Evolutionary conservation across 495 filamentous ascomycete genomes (phyloP), one percentile per base, ranked within the genome.

Genomic region (Daldinia vernicosa): DNA sequence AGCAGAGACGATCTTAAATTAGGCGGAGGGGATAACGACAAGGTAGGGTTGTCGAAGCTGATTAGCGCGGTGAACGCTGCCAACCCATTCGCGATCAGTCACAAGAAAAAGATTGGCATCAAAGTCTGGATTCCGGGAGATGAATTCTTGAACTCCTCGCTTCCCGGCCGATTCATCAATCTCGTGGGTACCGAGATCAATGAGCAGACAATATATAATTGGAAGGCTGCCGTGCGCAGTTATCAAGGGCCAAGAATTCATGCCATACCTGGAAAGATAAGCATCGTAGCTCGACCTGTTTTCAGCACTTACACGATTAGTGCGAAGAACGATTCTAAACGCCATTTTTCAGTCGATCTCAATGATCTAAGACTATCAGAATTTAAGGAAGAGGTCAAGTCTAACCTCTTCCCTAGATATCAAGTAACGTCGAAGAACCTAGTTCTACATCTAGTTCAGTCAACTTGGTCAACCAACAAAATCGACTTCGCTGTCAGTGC

Each of bases 71-170:
- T 68, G 8, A 7, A 12, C 2, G 43, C 19, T 8, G 17, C 58
- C 15, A 63, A 63, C 33, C 39, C 37, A 5, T 4, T 12, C 9
- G 32, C 26, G 9, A 33, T 37, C 4, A 26, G n/a, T 0, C 1
- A 17, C 14, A 14, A 3, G 3, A n/a, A 39, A 1, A 52, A 22
- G 40, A n/a, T 28, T 8, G 69, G 64, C 1, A 6, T 72, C 24
- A 60, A 72, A 15, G 22, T 72, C 17, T 72, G 69, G 69, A 7
- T 63, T 39, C 52, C 69, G 9, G 62, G 62, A 17, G 45, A 67
- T 1, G 39, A 28, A 2, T 72, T 55, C 39, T 24, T 56, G 30
- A 40, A 63, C 24, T 12, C 8, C 15, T 5, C 7, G 4, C n/a
- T 8, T 4, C 15, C 35, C 15, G 27, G 27, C 4, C 22, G 8